A percentile compares a stretch with the other conserved stretches of the same genome.
phyloP scores from a whole-genome alignment of 495 filamentous ascomycete species.

The Penicillium steckii region DNA sequence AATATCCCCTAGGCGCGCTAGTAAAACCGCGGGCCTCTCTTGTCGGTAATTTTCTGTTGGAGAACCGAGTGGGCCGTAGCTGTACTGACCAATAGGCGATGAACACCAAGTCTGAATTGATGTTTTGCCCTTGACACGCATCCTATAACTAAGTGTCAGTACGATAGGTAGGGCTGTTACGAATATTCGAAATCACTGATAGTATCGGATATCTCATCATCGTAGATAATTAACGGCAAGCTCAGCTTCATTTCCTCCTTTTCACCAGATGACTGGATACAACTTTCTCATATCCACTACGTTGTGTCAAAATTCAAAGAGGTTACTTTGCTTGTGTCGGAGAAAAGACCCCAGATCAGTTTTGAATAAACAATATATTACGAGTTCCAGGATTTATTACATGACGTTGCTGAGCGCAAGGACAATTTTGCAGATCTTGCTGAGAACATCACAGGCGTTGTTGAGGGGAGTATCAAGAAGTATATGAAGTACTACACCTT shows the following conservation, averaged over 20 bases:
- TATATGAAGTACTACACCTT: conserved; percentile 14
- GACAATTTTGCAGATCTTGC: conserved; percentile 4
- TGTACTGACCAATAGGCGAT: too few relatives aligned
- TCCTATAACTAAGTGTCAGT: too few relatives aligned
- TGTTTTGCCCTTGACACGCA: too few relatives aligned
- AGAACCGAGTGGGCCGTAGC: too few relatives aligned
- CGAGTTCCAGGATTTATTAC: conserved; percentile 8
- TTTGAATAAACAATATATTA: conserved; percentile 10
- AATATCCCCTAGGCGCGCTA: too few relatives aligned
- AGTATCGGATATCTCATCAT: too few relatives aligned
- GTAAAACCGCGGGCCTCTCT: too few relatives aligned
- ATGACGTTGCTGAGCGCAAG: background rate
- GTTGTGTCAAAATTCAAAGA: conserved; percentile 5
- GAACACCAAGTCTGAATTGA: too few relatives aligned
- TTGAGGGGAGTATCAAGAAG: conserved; percentile 12
- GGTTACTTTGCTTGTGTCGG: conserved; percentile 5
- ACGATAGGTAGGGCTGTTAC: too few relatives aligned
- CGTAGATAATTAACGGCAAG: too few relatives aligned
- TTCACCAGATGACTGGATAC: conserved; percentile 1
- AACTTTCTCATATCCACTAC: conserved; percentile 1
- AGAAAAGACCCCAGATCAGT: conserved; percentile 12
- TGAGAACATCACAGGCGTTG: conserved; percentile 7
- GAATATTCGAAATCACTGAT: too few relatives aligned
- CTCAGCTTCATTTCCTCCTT: background rate
- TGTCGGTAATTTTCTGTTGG: too few relatives aligned